These are phyloP conservation scores for Cladophialophora chaetospira DNA, from an alignment of 2,329 filamentous ascomycete genomes.

Conservation along the genomic window DNA sequence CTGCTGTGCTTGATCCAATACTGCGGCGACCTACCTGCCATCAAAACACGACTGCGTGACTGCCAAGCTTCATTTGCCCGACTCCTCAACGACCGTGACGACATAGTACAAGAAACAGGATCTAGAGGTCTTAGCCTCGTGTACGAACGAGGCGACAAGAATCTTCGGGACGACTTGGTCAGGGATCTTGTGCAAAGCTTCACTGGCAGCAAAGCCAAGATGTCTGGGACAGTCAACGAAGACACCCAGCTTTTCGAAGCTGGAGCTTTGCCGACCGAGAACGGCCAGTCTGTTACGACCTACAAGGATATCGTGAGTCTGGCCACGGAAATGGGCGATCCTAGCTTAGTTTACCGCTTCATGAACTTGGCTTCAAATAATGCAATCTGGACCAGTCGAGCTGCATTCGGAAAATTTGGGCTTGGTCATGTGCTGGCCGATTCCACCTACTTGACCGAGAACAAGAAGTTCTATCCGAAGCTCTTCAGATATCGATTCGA, in stretches of 20 bases:
- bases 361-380: slow-evolving; percentile 97
- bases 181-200: slow-evolving; percentile 87
- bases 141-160: slow-evolving; percentile 85
- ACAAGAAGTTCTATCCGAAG: slow-evolving; percentile 93
- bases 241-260: slow-evolving; percentile 94
- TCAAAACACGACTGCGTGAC: slow-evolving; percentile 73
- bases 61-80: slow-evolving; percentile 87
- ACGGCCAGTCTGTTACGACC: slow-evolving; percentile 85
- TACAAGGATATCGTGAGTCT: slow-evolving; percentile 97
- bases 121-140: slow-evolving; percentile 88
- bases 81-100: slow-evolving; percentile 83
- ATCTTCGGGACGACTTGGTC: slow-evolving; percentile 78
- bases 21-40: slow-evolving; percentile 69
- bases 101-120: slow-evolving; percentile 93
- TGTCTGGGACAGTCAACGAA: slow-evolving; percentile 74
- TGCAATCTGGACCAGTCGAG: slow-evolving; percentile 94
- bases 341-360: slow-evolving; percentile 95
- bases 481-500: slow-evolving; percentile 94
- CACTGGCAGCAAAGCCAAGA: slow-evolving; percentile 72
- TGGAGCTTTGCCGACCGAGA: slow-evolving; percentile 84
- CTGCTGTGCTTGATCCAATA: slow-evolving; percentile 88
- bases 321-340: slow-evolving; percentile 95
- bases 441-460: slow-evolving; percentile 72
- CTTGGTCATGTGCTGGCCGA: slow-evolving; percentile 89
- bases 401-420: slow-evolving; percentile 91